Evolutionary conservation across 2,329 filamentous ascomycete genomes (phyloP).

Genomic region (Nigrograna mackinnonii): DNA sequence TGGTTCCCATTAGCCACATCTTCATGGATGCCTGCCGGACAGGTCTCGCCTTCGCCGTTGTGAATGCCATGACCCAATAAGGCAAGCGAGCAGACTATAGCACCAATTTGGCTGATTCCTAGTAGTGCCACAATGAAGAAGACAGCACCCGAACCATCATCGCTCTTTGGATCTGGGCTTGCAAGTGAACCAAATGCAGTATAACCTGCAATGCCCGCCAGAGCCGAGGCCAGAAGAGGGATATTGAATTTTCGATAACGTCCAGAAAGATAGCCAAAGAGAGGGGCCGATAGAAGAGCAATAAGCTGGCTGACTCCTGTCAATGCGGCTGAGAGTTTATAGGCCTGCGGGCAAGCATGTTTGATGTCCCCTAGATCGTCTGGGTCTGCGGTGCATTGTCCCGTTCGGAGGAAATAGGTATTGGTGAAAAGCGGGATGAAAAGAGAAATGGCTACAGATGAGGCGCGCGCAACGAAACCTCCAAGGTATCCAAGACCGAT

Average conservation of each 20-base stretch:
- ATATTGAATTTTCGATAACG: constrained; percentile 67
- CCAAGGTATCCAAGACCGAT: constrained; percentile 90
- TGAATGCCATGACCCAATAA: constrained; percentile 82
- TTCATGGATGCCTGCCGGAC: no score
- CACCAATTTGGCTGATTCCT: constrained; percentile 91
- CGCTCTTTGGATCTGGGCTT: constrained; percentile 74
- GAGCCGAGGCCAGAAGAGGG: constrained; percentile 72
- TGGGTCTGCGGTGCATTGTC: constrained; percentile 68
- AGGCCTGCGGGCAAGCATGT: constrained; percentile 81
- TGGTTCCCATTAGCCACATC: constrained; percentile 21
- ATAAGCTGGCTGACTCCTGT: constrained; percentile 88
- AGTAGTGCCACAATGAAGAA: constrained; percentile 80
- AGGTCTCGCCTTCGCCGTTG: constrained; percentile 39
- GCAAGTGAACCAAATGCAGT: constrained; percentile 72
- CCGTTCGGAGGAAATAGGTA: constrained; percentile 81
- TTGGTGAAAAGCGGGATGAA: constrained; percentile 95
- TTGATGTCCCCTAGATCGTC: constrained; percentile 67
- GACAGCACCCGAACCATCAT: constrained; percentile 69
- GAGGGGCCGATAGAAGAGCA: constrained; percentile 80
- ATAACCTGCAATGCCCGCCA: constrained; percentile 79
- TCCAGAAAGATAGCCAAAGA: constrained; percentile 86
- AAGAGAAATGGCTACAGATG: constrained; percentile 90
- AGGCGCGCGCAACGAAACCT: constrained; percentile 92
- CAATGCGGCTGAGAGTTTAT: constrained; percentile 82
- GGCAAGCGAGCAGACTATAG: constrained; percentile 94